Conservation (phyloP, 192 early-diverging fungal species). For the Endogone sp. region DNA sequence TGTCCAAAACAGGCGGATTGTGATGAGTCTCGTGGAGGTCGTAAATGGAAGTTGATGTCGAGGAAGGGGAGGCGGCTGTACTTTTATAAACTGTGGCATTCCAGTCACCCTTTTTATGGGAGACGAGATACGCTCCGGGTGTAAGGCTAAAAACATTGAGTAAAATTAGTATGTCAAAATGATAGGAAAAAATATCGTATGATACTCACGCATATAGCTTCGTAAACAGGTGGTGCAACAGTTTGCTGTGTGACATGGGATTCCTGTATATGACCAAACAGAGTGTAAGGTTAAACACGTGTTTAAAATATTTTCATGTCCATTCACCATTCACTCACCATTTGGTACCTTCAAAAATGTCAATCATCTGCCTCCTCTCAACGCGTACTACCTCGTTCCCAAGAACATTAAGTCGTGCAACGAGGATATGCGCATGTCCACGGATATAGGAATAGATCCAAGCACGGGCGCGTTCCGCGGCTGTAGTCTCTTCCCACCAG, state of each 20-base stretch:
- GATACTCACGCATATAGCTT: slow-evolving; percentile 17
- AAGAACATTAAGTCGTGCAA: slow-evolving; percentile 26
- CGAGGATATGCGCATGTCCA: slow-evolving; percentile 23
- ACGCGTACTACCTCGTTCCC: slow-evolving; percentile 15
- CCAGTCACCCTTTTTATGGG: slow-evolving; percentile 12
- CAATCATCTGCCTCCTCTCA: slow-evolving; percentile 18
- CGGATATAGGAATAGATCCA: slow-evolving; percentile 32
- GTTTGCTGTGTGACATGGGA: slow-evolving; percentile 21
- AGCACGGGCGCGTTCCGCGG: slow-evolving; percentile 16
- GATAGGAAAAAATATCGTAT: background rate
- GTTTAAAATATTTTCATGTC: background rate
- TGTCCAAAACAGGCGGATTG: background rate
- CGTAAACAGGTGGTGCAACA: slow-evolving; percentile 21
- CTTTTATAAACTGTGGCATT: slow-evolving; percentile 8
- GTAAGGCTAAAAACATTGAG: no score
- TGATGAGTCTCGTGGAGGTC: slow-evolving; percentile 9
- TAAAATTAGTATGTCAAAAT: slow-evolving; percentile 7
- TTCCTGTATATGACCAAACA: slow-evolving; percentile 2
- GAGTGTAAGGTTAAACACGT: background rate
- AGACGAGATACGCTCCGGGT: slow-evolving; percentile 13
- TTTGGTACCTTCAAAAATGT: slow-evolving; percentile 31
- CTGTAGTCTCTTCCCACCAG: slow-evolving; percentile 20
- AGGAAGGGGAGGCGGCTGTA: background rate
- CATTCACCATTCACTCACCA: background rate
- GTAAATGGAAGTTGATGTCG: background rate